Evolutionary conservation across 306 rosid genomes (phyloP).

Genomic region (Citrullus mucosospermus): DNA sequence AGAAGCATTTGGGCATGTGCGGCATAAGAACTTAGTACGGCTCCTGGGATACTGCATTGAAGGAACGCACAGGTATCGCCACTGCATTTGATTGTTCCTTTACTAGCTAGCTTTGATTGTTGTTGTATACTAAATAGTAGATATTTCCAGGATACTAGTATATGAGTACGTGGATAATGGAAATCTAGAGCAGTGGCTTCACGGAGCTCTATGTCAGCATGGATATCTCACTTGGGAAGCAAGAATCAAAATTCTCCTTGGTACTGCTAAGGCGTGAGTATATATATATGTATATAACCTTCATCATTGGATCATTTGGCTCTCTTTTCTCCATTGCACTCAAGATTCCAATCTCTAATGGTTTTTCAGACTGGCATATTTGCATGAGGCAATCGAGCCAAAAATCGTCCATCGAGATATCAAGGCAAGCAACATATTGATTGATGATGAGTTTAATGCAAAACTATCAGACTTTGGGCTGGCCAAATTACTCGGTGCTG

Average conservation of each 20-base stretch:
- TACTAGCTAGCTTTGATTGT: not conserved
- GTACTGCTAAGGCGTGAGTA: conserved; percentile 3
- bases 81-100: not conserved
- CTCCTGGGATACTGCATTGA: conserved; percentile 85
- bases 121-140: not conserved
- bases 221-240: conserved; percentile 10
- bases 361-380: conserved; percentile 65
- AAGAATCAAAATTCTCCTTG: conserved; percentile 3
- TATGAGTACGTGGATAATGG: conserved; percentile 5
- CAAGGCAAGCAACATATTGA: conserved; percentile 83
- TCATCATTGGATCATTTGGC: not conserved
- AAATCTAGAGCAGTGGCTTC: conserved; percentile 5
- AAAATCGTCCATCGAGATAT: conserved; percentile 93
- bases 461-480: conserved; percentile 91
- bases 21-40: conserved; percentile 88
- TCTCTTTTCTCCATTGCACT: not conserved
- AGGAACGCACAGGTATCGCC: conserved; percentile 77
- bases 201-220: not conserved
- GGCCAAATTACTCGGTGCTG: conserved; percentile 78
- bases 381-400: conserved; percentile 95
- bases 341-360: not conserved
- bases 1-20: conserved; percentile 90
- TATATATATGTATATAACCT: not conserved
- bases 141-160: not conserved
- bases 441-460: conserved; percentile 82